Conservation (phyloP, 108 stramenopile species). For the Discostella stelligeroides region DNA sequence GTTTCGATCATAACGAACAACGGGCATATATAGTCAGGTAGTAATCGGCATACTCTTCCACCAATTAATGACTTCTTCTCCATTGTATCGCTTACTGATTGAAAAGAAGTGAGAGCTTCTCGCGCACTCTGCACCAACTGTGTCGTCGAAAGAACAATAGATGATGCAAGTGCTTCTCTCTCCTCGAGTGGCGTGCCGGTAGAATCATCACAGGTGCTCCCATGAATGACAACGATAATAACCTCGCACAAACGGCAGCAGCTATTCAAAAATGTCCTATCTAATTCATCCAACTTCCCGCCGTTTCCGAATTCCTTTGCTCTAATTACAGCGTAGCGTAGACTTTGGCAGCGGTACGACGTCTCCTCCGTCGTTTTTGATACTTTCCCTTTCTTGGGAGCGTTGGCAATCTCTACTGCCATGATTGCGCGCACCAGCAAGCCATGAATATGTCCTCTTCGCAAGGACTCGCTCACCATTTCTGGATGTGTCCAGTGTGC, state of each 20-base stretch:
- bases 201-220: constrained; percentile 22
- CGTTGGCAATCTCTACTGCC: constrained; percentile 59
- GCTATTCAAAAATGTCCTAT: constrained; percentile 29
- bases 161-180: constrained; percentile 21
- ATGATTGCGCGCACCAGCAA: constrained; percentile 68
- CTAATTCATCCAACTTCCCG: constrained; percentile 8
- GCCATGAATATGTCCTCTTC: constrained; percentile 63
- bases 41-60: constrained; percentile 46
- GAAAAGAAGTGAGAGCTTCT: background rate
- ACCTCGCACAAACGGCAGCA: constrained; percentile 48
- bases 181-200: constrained; percentile 26
- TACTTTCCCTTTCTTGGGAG: constrained; percentile 81
- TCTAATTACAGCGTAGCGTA: constrained; percentile 34
- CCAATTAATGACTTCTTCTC: constrained; percentile 13
- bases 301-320: constrained; percentile 16
- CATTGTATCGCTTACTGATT: background rate
- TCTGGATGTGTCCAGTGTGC: constrained; percentile 27
- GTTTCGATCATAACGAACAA: constrained; percentile 68
- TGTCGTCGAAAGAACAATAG: constrained; percentile 19
- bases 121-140: constrained; percentile 13
- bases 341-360: constrained; percentile 56
- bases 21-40: constrained; percentile 64
- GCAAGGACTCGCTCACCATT: constrained; percentile 49
- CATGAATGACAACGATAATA: constrained; percentile 51
- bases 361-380: constrained; percentile 56